Evolutionary conservation across 176 grass and related monocot species (phyloP).

Genomic region (Zoysia japonica): DNA sequence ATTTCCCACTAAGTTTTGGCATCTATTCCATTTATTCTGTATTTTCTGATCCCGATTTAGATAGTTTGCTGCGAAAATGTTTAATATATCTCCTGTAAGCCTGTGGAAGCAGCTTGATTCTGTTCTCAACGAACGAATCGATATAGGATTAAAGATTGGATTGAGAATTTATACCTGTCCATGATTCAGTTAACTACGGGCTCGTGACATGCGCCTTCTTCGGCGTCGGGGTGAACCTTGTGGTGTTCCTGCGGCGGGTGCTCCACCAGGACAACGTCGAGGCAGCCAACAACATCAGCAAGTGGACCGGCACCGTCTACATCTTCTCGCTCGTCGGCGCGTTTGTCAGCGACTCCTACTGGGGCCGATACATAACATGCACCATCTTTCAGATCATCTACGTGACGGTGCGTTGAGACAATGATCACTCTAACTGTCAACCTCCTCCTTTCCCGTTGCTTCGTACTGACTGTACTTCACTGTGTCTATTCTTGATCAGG

Average conservation of each 20-base stretch:
- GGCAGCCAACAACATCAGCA: constrained; percentile 82
- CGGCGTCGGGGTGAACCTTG: constrained; percentile 84
- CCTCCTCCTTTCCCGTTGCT: not conserved
- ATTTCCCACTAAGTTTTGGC: constrained; percentile 27
- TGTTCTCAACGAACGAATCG: not conserved
- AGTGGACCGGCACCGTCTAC: constrained; percentile 87
- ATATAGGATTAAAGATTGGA: not conserved
- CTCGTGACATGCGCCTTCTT: constrained; percentile 83
- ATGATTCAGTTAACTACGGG: constrained; percentile 71
- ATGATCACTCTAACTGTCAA: not conserved
- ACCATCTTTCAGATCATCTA: constrained; percentile 82
- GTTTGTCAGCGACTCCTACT: constrained; percentile 89
- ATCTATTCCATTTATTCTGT: constrained; percentile 10
- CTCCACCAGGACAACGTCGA: constrained; percentile 68
- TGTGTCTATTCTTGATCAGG: constrained; percentile 42
- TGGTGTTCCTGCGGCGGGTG: constrained; percentile 78
- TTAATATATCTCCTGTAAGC: not conserved
- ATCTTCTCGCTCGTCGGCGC: constrained; percentile 89
- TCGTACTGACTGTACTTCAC: not conserved
- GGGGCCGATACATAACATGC: constrained; percentile 85
- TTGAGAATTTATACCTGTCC: not conserved
- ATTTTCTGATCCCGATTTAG: not conserved
- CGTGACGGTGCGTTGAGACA: constrained; percentile 44
- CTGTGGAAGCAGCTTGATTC: not conserved
- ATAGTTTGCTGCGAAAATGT: not conserved